These are phyloP conservation scores for Argentina anserina DNA, from an alignment of 306 rosid genomes.

Conservation along the genomic window DNA sequence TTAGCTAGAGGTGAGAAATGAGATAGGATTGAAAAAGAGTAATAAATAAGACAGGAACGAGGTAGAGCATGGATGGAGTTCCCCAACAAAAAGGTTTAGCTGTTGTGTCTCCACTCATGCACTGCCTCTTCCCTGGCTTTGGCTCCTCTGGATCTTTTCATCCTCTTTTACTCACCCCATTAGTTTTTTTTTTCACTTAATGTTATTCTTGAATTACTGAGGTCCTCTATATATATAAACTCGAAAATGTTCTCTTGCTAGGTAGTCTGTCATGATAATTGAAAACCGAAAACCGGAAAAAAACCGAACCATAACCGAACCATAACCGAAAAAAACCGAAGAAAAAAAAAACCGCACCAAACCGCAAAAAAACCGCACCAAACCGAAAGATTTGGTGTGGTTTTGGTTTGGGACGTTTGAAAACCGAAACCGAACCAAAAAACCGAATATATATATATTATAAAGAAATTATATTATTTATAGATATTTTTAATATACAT, in stretches of 20 bases:
- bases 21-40: slow-evolving; percentile 6
- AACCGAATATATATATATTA: too few relatives aligned
- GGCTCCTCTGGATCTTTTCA: background rate
- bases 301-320: too few relatives aligned
- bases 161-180: background rate
- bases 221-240: background rate
- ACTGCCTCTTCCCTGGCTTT: slow-evolving; percentile 99
- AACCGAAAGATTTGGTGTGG: too few relatives aligned
- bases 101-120: slow-evolving; percentile 78
- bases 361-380: too few relatives aligned
- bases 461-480: too few relatives aligned
- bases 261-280: background rate
- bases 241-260: background rate
- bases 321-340: too few relatives aligned
- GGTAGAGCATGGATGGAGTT: slow-evolving; percentile 84
- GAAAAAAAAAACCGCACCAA: too few relatives aligned
- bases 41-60: slow-evolving; percentile 48
- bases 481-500: too few relatives aligned
- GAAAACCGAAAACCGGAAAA: too few relatives aligned
- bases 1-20: background rate
- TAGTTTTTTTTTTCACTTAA: background rate
- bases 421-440: too few relatives aligned
- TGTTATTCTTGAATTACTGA: background rate
- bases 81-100: slow-evolving; percentile 31
- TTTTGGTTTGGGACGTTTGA: too few relatives aligned